Evolutionary conservation across 345 rosid genomes (phyloP), one percentile per base, ranked within the genome.

Genomic region (Noccaea caerulescens): DNA sequence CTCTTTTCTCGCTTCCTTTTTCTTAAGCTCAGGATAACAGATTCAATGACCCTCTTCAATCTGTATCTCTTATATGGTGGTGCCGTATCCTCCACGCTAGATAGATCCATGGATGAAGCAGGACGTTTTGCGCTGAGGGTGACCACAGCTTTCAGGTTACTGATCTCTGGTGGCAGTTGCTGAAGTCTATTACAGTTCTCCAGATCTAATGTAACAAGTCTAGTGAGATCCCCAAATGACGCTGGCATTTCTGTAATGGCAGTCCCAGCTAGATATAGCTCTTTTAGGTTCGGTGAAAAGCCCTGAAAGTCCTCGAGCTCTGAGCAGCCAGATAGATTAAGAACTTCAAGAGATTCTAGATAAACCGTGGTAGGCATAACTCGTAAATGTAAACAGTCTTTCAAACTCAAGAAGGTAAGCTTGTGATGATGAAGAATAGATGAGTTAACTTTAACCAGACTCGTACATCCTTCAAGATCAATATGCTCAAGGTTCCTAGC

Each of bases 391-490:
- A 18, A 57, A 10, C 77, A 66, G 7, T 4, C 60, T 57, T 66
- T 73, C 0, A 73, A 43, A 49, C 16, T 73, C 37, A 73, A 41
- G 59, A 33, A 73, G 32, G n/a, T 41, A 57, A 73, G 77, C 60
- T 66, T 73, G 2, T 3, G 30, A 49, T 25, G 39, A 58, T 18
- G 55, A 65, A 10, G 18, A 39, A 73, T 66, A 58, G 77, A 73
- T 3, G 72, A 39, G 55, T 34, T 66, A 1, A 66, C 54, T 2
- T 47, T 12, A 49, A 66, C 67, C 5, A 73, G 61, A 50, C 10
- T 73, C 39, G 10, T 4, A 50, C 77, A 73, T 58, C 77, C 77
- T 73, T 73, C 77, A 1, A 73, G 61, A 58, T 73, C 77, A 33
- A 73, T 51, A 42, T 20, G 60, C 39, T 66, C 77, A 39, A 73